phyloP scores from a whole-genome alignment of 768 basidiomycete species.

The Ramaria sp. region DNA sequence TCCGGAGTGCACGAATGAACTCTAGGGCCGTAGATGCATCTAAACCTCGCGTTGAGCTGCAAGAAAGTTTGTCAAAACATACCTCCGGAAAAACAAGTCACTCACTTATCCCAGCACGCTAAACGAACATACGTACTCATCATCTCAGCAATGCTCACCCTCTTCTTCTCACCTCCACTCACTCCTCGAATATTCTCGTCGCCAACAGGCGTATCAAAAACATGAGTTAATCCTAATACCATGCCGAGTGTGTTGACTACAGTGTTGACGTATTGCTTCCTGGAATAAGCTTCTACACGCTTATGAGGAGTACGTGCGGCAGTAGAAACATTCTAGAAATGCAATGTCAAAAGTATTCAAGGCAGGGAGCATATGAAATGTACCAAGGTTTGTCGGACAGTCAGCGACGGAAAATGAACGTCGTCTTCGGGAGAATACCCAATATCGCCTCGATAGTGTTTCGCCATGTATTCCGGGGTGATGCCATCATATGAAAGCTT shows the following conservation, averaged over 20 bases:
- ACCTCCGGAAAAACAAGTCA: background rate
- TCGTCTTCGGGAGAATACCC: slow-evolving; percentile 80
- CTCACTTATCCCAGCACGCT: slow-evolving; percentile 69
- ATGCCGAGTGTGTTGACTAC: slow-evolving; percentile 45
- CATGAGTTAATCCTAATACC: slow-evolving; percentile 41
- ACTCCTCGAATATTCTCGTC: slow-evolving; percentile 43
- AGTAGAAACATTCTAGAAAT: slow-evolving; percentile 40
- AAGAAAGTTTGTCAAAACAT: slow-evolving; percentile 22
- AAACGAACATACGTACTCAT: slow-evolving; percentile 52
- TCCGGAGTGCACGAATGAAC: slow-evolving; percentile 65
- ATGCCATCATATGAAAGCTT: slow-evolving; percentile 70
- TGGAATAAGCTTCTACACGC: slow-evolving; percentile 37
- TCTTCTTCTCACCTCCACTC: slow-evolving; percentile 69
- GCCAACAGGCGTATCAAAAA: slow-evolving; percentile 28
- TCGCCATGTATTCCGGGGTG: slow-evolving; percentile 46
- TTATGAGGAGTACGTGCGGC: slow-evolving; percentile 54
- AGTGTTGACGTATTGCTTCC: slow-evolving; percentile 32
- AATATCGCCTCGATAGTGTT: slow-evolving; percentile 68
- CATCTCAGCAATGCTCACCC: slow-evolving; percentile 80
- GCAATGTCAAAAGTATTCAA: background rate
- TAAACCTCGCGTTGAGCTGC: slow-evolving; percentile 65
- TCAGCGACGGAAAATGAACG: slow-evolving; percentile 75
- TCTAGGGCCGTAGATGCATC: slow-evolving; percentile 86
- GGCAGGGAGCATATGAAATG: slow-evolving; percentile 18
- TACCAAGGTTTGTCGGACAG: slow-evolving; percentile 62